Percentiles rank a stretch among this genome's conserved stretches.
phyloP scores from a whole-genome alignment of 805 yeast species.

The Saccharomycopsis fibuligera region DNA sequence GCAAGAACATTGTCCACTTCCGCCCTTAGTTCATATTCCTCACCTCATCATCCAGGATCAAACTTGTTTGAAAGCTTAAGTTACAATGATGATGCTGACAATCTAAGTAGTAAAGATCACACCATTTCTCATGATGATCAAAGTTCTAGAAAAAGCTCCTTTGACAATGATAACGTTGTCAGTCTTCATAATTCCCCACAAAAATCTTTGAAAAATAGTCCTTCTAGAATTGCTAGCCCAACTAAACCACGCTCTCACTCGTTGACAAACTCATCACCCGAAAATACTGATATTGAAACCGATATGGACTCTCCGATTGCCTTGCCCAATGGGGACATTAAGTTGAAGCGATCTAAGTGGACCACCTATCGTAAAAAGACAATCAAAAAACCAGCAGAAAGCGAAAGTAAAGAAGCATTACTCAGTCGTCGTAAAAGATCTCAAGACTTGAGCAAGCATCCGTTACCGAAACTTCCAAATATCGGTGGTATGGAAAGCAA shows the following conservation, averaged over 20 bases:
- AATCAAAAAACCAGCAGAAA: slow-evolving; percentile 14
- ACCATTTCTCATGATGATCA: not conserved
- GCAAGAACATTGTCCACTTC: slow-evolving; percentile 75
- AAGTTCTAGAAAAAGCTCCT: not conserved
- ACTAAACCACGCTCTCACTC: slow-evolving; percentile 10
- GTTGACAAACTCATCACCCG: slow-evolving; percentile 8
- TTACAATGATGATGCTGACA: not conserved
- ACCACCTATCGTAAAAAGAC: slow-evolving; percentile 41
- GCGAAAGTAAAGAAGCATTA: slow-evolving; percentile 3
- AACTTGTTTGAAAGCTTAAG: no score
- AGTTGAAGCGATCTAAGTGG: slow-evolving; percentile 43
- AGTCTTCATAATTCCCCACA: no score
- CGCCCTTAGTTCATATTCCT: slow-evolving; percentile 41
- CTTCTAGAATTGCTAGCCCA: not conserved
- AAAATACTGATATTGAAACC: slow-evolving; percentile 7
- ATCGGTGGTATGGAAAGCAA: no score
- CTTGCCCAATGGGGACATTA: slow-evolving; percentile 28
- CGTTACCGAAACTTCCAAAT: slow-evolving; percentile 14
- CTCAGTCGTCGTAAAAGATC: slow-evolving; percentile 14
- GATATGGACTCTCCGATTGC: slow-evolving; percentile 16
- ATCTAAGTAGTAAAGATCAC: not conserved
- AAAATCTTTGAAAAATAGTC: not conserved
- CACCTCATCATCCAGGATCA: no score
- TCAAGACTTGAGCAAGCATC: slow-evolving; percentile 20
- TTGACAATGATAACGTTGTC: not conserved